Evolutionary conservation across 2,329 filamentous ascomycete species (phyloP).

Genomic region (Ophiocordyceps unilateralis): DNA sequence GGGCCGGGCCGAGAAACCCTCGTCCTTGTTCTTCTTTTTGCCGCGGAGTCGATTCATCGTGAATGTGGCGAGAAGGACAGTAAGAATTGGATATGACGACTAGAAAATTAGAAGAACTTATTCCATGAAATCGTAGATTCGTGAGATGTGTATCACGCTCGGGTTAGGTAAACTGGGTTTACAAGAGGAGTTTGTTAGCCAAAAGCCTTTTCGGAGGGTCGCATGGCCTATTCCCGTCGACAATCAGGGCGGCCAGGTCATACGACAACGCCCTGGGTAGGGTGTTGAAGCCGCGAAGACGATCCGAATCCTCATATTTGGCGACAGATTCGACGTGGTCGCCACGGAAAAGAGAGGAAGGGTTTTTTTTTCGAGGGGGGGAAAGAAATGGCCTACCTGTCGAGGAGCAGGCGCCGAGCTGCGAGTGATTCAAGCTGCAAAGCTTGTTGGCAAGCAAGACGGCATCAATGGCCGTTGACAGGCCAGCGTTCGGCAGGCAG

Average conservation of each 20-base stretch:
- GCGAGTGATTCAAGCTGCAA: background rate
- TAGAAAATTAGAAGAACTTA: background rate
- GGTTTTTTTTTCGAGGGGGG: background rate
- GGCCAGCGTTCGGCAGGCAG: background rate
- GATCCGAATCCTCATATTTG: no score
- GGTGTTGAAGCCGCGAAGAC: no score
- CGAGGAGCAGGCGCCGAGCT: background rate
- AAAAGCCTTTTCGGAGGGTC: background rate
- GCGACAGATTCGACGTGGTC: no score
- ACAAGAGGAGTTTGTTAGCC: background rate
- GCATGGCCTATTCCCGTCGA: no score
- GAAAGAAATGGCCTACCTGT: background rate
- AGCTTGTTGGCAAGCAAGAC: background rate
- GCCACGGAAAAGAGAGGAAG: no score
- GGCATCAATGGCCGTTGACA: background rate
- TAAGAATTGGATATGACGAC: background rate
- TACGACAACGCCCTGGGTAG: no score
- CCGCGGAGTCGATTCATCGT: constrained; percentile 58
- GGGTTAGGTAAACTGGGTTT: background rate
- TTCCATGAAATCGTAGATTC: background rate
- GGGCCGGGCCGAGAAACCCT: constrained; percentile 24
- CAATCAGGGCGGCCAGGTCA: no score
- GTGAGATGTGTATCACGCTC: background rate
- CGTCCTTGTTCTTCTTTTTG: constrained; percentile 53
- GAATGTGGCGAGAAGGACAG: background rate